These are phyloP conservation scores for Leptodontidium sp. DNA, from an alignment of 2,329 filamentous ascomycete species.

Conservation along the genomic window DNA sequence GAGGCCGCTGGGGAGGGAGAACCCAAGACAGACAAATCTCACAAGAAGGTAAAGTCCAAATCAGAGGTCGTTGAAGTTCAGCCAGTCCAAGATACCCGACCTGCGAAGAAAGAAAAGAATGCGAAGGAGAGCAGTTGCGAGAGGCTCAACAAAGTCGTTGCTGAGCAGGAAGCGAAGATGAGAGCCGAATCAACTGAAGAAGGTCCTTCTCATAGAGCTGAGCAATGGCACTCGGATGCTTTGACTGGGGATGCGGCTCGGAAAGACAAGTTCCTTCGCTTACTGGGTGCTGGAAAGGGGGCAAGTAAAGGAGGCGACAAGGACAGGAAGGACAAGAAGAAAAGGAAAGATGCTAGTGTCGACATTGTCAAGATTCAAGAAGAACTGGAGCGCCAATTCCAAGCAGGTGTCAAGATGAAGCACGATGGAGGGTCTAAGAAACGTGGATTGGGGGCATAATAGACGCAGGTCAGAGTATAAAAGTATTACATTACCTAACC, in stretches of 20 bases:
- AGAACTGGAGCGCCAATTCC: slow-evolving; percentile 49
- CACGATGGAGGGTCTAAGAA: slow-evolving; percentile 48
- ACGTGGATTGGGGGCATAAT: slow-evolving; percentile 48
- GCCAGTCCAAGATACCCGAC: slow-evolving; percentile 24
- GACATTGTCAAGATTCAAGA: slow-evolving; percentile 43
- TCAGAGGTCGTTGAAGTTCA: slow-evolving; percentile 23
- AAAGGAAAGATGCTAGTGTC: slow-evolving; percentile 25
- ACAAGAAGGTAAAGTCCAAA: slow-evolving; percentile 33
- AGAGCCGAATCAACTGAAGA: slow-evolving; percentile 4
- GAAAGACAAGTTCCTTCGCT: slow-evolving; percentile 47
- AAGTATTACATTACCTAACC: neutral
- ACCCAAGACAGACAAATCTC: slow-evolving; percentile 22
- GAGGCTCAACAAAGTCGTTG: slow-evolving; percentile 20
- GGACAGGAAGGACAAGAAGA: slow-evolving; percentile 30
- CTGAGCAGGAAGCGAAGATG: slow-evolving; percentile 23
- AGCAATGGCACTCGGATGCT: slow-evolving; percentile 45
- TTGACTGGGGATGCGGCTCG: slow-evolving; percentile 45
- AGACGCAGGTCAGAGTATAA: neutral
- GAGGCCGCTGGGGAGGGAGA: slow-evolving; percentile 8
- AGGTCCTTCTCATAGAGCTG: slow-evolving; percentile 16
- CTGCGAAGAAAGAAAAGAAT: slow-evolving; percentile 20
- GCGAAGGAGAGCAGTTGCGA: slow-evolving; percentile 22
- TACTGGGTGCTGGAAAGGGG: slow-evolving; percentile 46
- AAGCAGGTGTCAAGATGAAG: slow-evolving; percentile 49
- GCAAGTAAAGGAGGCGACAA: slow-evolving; percentile 25